These are phyloP conservation scores for Boletus rubescentipes DNA, from an alignment of 768 basidiomycete species.

Conservation along the genomic window DNA sequence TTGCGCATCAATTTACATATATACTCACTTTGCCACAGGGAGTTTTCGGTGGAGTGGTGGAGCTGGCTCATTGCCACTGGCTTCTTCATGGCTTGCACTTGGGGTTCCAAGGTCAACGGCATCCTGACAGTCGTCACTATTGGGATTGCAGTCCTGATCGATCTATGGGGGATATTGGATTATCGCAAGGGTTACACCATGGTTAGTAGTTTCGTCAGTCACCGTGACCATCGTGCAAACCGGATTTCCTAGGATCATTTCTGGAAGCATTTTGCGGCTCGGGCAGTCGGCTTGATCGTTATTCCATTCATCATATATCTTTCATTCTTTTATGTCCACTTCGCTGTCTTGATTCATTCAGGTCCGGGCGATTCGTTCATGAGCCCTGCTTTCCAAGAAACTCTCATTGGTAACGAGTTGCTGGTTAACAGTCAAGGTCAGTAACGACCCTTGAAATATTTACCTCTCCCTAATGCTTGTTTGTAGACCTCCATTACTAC, in stretches of 20 bases:
- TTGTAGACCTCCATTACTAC: slow-evolving; percentile 86
- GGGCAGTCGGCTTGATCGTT: slow-evolving; percentile 80
- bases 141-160: slow-evolving; percentile 88
- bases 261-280: slow-evolving; percentile 83
- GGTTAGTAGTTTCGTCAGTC: slow-evolving; percentile 40
- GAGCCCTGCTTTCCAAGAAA: slow-evolving; percentile 98
- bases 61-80: slow-evolving; percentile 90
- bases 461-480: not conserved
- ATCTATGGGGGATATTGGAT: slow-evolving; percentile 94
- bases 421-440: slow-evolving; percentile 88
- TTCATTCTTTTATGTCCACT: slow-evolving; percentile 95
- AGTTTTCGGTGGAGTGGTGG: slow-evolving; percentile 93
- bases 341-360: slow-evolving; percentile 80
- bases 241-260: slow-evolving; percentile 69
- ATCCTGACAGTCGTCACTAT: slow-evolving; percentile 86
- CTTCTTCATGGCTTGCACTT: slow-evolving; percentile 90
- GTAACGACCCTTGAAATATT: slow-evolving; percentile 13
- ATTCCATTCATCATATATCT: slow-evolving; percentile 91
- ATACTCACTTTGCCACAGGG: slow-evolving; percentile 44
- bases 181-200: slow-evolving; percentile 75
- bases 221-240: not conserved
- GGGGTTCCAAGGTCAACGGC: slow-evolving; percentile 98
- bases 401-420: slow-evolving; percentile 87
- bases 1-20: not conserved
- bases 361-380: slow-evolving; percentile 96